phyloP scores from a whole-genome alignment of 2,329 filamentous ascomycete genomes.

The Penicillium aurantiogriseum region DNA sequence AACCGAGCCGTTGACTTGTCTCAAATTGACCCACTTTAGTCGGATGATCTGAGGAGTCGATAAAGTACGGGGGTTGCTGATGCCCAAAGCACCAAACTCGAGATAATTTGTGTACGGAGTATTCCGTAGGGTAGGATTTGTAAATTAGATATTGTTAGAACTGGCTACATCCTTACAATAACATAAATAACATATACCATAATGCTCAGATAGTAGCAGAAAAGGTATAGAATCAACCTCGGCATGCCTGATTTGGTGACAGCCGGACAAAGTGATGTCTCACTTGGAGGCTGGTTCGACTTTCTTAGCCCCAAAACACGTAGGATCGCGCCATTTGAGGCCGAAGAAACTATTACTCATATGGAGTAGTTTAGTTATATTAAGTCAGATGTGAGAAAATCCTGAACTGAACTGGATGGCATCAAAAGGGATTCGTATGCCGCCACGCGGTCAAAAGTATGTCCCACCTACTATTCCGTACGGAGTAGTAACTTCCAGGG shows the following conservation, averaged over 20 bases:
- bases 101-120: background rate
- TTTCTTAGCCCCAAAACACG: constrained; percentile 5
- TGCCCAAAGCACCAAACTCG: background rate
- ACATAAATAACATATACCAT: background rate
- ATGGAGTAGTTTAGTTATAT: too few relatives aligned
- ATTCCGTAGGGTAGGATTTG: too few relatives aligned
- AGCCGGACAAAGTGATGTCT: constrained; percentile 8
- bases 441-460: constrained; percentile 16
- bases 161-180: background rate
- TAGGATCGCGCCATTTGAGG: constrained; percentile 2
- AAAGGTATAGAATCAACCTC: background rate
- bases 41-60: background rate
- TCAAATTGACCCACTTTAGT: background rate
- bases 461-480: background rate
- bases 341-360: background rate
- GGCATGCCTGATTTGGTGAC: background rate
- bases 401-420: background rate
- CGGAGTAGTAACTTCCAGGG: background rate
- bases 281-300: background rate
- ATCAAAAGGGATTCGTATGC: constrained; percentile 15
- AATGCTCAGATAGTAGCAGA: background rate
- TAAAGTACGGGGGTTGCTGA: background rate
- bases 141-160: background rate
- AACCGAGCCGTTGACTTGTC: constrained; percentile 3
- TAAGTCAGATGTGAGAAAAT: background rate